A percentile compares a stretch with the other conserved stretches of the same genome.
Evolutionary conservation across 2,329 filamentous ascomycete genomes (phyloP).

Genomic region (Didymosphaeria variabile): DNA sequence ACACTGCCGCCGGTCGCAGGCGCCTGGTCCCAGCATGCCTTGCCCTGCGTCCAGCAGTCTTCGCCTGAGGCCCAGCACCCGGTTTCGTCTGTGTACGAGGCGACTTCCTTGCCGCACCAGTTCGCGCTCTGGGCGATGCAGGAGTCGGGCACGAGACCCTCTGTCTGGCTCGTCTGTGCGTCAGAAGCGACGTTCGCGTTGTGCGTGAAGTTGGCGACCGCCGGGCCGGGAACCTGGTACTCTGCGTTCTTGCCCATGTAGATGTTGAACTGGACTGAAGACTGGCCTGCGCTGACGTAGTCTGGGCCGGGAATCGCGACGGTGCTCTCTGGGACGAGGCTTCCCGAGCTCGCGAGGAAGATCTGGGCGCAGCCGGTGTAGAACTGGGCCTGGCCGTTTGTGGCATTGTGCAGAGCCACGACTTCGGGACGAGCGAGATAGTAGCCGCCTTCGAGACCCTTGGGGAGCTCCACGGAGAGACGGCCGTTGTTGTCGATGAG

Average conservation of each 20-base stretch:
- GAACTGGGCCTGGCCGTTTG: slow-evolving; percentile 68
- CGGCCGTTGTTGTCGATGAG: slow-evolving; percentile 71
- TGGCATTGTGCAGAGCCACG: slow-evolving; percentile 72
- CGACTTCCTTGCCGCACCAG: slow-evolving; percentile 73
- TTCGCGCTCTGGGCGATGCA: slow-evolving; percentile 69
- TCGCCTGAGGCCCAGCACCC: slow-evolving; percentile 65
- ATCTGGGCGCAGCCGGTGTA: slow-evolving; percentile 78
- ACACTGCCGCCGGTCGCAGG: slow-evolving; percentile 67
- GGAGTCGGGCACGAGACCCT: slow-evolving; percentile 14
- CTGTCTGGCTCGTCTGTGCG: slow-evolving; percentile 44
- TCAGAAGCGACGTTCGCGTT: slow-evolving; percentile 28
- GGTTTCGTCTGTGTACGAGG: slow-evolving; percentile 62
- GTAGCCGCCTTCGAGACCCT: slow-evolving; percentile 68
- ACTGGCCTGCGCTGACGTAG: slow-evolving; percentile 64
- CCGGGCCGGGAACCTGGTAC: slow-evolving; percentile 64
- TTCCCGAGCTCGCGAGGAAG: slow-evolving; percentile 64
- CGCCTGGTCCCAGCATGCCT: slow-evolving; percentile 67
- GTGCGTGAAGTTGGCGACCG: slow-evolving; percentile 58
- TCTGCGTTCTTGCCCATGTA: slow-evolving; percentile 59
- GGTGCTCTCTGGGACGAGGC: slow-evolving; percentile 57
- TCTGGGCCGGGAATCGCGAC: slow-evolving; percentile 69
- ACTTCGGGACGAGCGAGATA: slow-evolving; percentile 78
- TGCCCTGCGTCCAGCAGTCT: slow-evolving; percentile 64
- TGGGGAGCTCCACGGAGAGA: slow-evolving; percentile 69
- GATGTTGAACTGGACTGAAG: slow-evolving; percentile 71